Evolutionary conservation across 148 eudicot genomes (phyloP).

Genomic region (Oxyria digyna): DNA sequence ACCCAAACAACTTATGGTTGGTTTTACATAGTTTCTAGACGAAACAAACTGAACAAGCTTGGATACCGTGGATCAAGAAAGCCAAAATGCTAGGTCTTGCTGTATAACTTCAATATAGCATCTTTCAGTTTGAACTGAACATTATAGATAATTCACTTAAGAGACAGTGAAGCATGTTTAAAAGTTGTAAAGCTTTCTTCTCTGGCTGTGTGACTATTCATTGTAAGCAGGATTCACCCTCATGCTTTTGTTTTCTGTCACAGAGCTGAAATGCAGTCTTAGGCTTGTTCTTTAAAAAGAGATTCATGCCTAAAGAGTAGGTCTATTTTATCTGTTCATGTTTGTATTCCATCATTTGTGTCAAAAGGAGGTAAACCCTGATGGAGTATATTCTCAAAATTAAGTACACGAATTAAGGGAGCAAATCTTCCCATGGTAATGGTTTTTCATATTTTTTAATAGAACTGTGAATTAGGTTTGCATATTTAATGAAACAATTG

Average conservation of each 20-base stretch:
- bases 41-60: neutral
- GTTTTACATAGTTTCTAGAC: neutral
- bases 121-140: neutral
- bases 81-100: neutral
- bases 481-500: too few species aligned
- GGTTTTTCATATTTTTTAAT: neutral
- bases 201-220: neutral
- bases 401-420: neutral
- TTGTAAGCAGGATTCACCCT: neutral
- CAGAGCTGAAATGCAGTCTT: neutral
- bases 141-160: neutral
- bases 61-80: neutral
- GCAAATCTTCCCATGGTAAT: neutral
- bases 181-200: neutral
- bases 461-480: neutral
- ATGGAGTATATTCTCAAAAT: neutral
- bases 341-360: neutral
- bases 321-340: neutral
- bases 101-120: neutral
- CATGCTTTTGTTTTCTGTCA: neutral
- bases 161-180: neutral
- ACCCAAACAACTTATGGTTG: neutral
- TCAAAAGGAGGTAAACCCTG: neutral
- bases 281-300: neutral
- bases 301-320: neutral